These are phyloP conservation scores for Pugionium dolabratum DNA, from an alignment of 345 rosid genomes.

Conservation along the genomic window DNA sequence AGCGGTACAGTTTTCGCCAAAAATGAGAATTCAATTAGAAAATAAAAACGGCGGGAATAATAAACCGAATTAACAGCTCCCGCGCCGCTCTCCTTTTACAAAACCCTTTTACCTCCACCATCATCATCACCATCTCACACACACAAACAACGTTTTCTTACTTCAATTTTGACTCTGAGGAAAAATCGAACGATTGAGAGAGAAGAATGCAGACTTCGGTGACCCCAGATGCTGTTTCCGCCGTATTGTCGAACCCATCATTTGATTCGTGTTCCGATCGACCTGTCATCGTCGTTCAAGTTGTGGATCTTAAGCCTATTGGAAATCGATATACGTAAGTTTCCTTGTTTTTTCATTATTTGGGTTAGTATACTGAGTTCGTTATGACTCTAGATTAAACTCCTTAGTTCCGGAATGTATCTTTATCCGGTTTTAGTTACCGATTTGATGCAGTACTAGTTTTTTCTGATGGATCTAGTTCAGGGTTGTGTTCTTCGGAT, in stretches of 20 bases:
- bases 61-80: conserved; percentile 27
- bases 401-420: not conserved
- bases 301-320: conserved; percentile 74
- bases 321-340: conserved; percentile 78
- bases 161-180: not conserved
- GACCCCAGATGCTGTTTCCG: conserved; percentile 62
- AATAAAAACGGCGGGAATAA: not conserved
- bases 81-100: conserved; percentile 29
- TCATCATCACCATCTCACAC: not conserved
- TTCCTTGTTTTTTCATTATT: not conserved
- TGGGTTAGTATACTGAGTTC: not conserved
- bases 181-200: not conserved
- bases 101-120: not conserved
- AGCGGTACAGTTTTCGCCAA: conserved; percentile 1
- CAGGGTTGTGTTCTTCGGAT: not conserved
- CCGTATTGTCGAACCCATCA: conserved; percentile 59
- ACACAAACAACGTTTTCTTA: not conserved
- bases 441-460: not conserved
- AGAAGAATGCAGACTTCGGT: conserved; percentile 49
- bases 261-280: conserved; percentile 58
- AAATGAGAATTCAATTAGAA: not conserved
- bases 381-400: not conserved
- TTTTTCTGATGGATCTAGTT: conserved; percentile 14
- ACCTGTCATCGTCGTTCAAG: conserved; percentile 66
- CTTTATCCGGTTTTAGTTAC: not conserved